Evolutionary conservation across 331 rosid species (phyloP).

Genomic region (Quercus phellos): DNA sequence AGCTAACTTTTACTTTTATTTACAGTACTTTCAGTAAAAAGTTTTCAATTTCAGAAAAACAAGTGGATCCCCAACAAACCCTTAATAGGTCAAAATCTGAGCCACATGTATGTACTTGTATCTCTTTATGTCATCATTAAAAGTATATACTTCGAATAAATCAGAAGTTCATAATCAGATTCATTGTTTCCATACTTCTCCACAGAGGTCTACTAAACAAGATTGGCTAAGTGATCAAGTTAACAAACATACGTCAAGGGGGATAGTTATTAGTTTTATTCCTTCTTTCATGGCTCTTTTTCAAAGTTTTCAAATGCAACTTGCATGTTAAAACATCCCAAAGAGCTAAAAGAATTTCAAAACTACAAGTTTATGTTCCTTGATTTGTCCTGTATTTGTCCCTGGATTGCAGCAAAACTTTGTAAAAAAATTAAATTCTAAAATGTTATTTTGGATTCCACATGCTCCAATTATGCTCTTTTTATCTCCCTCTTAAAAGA

Average conservation of each 20-base stretch:
- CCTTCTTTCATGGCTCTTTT: background rate
- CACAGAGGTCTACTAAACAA: background rate
- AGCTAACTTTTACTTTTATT: no score
- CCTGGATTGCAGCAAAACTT: background rate
- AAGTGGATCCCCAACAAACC: no score
- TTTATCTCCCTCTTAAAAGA: background rate
- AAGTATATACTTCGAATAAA: background rate
- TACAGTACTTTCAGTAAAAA: no score
- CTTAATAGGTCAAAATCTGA: background rate
- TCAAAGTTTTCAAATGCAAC: background rate
- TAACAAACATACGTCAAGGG: background rate
- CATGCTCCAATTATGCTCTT: background rate
- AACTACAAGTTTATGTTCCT: background rate
- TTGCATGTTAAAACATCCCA: background rate
- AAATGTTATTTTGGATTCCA: background rate
- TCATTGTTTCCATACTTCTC: background rate
- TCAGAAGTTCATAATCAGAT: background rate
- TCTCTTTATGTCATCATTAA: background rate
- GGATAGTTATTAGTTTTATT: background rate
- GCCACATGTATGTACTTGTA: background rate
- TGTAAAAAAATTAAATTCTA: background rate
- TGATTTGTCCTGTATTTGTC: background rate
- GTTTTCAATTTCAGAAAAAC: no score
- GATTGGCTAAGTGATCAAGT: background rate
- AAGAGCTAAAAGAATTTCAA: no score